Percentiles rank a stretch among this genome's conserved stretches.
Evolutionary conservation across 2,329 filamentous ascomycete species (phyloP).

Genomic region (Magnaporthiopsis poae): DNA sequence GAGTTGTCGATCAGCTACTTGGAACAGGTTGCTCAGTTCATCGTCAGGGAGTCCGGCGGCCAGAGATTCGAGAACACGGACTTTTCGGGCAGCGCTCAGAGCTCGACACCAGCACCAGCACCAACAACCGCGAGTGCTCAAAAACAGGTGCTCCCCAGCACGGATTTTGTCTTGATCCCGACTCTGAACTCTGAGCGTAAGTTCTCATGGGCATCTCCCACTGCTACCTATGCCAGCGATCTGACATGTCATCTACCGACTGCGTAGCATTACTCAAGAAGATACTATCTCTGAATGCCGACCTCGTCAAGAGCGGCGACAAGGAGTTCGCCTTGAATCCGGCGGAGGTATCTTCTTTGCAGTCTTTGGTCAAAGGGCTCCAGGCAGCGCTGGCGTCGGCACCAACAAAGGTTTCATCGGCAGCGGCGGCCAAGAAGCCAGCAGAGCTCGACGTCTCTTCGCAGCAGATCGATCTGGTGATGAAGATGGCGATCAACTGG

Average conservation of each 20-base stretch:
- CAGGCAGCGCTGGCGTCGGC: constrained; percentile 40
- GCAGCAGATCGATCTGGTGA: constrained; percentile 50
- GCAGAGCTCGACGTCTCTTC: constrained; percentile 24
- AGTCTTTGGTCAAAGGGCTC: constrained; percentile 36
- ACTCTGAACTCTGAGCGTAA: constrained; percentile 57
- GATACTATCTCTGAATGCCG: constrained; percentile 62
- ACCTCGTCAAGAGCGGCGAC: constrained; percentile 58
- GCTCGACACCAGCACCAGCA: neutral
- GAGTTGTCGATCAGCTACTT: constrained; percentile 79
- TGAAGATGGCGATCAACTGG: constrained; percentile 70
- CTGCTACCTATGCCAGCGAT: neutral
- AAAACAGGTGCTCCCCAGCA: constrained; percentile 55
- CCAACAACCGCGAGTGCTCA: neutral
- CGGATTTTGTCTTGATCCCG: constrained; percentile 53
- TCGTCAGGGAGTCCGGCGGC: constrained; percentile 79
- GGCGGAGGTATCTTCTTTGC: constrained; percentile 36
- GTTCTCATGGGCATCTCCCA: neutral
- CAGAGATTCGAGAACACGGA: constrained; percentile 2
- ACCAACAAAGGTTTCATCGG: constrained; percentile 9
- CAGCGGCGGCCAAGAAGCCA: constrained; percentile 30
- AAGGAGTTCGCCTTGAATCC: constrained; percentile 69
- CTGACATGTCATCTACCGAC: neutral
- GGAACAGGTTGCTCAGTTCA: constrained; percentile 87
- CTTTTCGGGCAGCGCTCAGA: neutral
- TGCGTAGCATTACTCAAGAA: constrained; percentile 33